Evolutionary conservation across 1,284 basidiomycete genomes (phyloP).

Genomic region (Rhodotorula sp.): DNA sequence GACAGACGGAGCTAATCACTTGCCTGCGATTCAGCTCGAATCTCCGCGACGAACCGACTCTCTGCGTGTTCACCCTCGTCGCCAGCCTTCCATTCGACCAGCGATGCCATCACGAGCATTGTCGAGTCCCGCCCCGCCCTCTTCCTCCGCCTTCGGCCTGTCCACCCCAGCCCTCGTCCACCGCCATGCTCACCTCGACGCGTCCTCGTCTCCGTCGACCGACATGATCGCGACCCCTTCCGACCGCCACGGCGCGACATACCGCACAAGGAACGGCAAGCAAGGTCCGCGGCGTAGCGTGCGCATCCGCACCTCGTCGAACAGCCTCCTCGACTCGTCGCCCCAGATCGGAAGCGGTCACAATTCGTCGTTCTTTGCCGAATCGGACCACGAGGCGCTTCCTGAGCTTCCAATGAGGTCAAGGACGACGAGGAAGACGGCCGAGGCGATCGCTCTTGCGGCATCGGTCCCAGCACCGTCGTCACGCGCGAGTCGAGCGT

Average conservation of each 20-base stretch:
- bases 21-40: too few species aligned
- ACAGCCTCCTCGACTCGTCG: background rate
- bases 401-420: background rate
- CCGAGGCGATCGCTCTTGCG: background rate
- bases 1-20: too few species aligned
- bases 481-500: background rate
- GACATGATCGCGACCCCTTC: conserved; percentile 33
- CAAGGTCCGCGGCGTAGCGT: conserved; percentile 21
- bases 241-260: conserved; percentile 18
- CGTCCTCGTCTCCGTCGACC: conserved; percentile 28
- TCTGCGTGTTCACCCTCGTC: background rate
- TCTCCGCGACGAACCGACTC: background rate
- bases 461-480: too few species aligned
- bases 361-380: conserved; percentile 12
- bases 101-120: background rate
- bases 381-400: background rate
- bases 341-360: background rate
- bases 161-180: conserved; percentile 27
- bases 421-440: background rate
- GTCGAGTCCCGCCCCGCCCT: background rate
- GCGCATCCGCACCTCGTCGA: conserved; percentile 25
- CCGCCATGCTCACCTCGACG: conserved; percentile 14
- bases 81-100: too few species aligned
- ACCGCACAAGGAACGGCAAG: background rate
- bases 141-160: conserved; percentile 27